phyloP scores from a whole-genome alignment of 768 basidiomycete genomes.

The Tylopilus plumbeoviolaceoides region DNA sequence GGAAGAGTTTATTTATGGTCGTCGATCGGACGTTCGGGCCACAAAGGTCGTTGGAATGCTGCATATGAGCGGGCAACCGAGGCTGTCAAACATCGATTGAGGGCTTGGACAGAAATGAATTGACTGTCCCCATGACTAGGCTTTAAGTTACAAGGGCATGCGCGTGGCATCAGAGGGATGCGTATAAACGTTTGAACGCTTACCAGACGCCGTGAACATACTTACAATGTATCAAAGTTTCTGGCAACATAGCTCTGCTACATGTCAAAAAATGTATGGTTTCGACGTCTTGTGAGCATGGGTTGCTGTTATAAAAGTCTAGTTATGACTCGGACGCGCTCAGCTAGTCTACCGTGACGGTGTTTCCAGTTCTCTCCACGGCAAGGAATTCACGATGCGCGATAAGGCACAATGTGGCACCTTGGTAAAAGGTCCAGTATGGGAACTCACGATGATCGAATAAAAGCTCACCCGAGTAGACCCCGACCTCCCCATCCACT shows the following conservation, averaged over 20 bases:
- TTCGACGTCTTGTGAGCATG: neutral
- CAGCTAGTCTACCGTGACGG: neutral
- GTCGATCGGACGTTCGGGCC: too few species aligned
- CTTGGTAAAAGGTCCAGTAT: conserved; percentile 29
- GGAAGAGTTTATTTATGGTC: too few species aligned
- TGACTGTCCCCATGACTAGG: too few species aligned
- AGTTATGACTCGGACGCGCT: neutral
- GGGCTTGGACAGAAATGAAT: too few species aligned
- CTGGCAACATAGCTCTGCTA: neutral
- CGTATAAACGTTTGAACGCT: too few species aligned
- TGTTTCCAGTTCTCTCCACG: neutral
- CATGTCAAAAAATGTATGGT: neutral
- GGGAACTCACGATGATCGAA: neutral
- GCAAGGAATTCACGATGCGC: conserved; percentile 6
- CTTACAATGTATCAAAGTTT: neutral
- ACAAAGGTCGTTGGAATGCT: too few species aligned
- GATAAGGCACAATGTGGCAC: conserved; percentile 60
- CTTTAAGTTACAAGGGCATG: too few species aligned
- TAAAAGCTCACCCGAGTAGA: conserved; percentile 63
- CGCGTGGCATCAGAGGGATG: too few species aligned
- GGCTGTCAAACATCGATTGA: too few species aligned
- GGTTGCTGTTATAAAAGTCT: neutral
- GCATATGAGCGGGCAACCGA: too few species aligned
- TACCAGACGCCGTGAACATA: neutral
- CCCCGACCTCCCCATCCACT: conserved; percentile 88